Evolutionary conservation across 1,139 yeast genomes (phyloP).

Genomic region (Debaryomyces subglobosus): DNA sequence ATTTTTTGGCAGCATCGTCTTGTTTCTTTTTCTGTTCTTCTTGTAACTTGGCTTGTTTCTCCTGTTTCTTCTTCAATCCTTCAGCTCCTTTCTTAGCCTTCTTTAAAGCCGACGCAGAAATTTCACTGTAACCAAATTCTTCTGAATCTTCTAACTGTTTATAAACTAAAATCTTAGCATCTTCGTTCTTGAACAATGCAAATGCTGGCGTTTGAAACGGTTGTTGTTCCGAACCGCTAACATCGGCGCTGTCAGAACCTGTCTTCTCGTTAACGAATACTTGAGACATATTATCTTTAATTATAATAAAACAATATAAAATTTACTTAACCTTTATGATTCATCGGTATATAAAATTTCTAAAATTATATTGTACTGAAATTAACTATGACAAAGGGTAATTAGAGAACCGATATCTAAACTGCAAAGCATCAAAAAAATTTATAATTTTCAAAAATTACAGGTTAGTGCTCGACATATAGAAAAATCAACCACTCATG

Average conservation of each 20-base stretch:
- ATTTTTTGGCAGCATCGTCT: conserved; percentile 68
- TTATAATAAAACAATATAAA: neutral
- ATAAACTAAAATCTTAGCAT: conserved; percentile 64
- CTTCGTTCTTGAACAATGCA: conserved; percentile 65
- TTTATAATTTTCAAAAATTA: neutral
- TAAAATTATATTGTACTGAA: neutral
- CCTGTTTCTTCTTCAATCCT: conserved; percentile 85
- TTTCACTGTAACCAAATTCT: conserved; percentile 65
- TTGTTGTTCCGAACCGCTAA: conserved; percentile 60
- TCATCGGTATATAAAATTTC: neutral
- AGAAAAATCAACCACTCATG: neutral
- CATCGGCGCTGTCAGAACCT: conserved; percentile 63
- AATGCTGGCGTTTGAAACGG: conserved; percentile 87
- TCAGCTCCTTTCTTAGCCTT: conserved; percentile 97
- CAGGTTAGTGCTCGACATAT: neutral
- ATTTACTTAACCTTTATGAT: neutral
- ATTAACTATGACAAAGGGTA: neutral
- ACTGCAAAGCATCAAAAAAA: neutral
- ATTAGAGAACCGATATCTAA: neutral
- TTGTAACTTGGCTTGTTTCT: conserved; percentile 71
- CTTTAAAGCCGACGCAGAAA: conserved; percentile 91
- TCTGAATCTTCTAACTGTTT: conserved; percentile 64
- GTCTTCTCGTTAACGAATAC: conserved; percentile 71
- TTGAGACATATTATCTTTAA: conserved; percentile 25
- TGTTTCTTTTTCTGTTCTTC: conserved; percentile 62